Percentiles rank a stretch among this genome's conserved stretches.
These are phyloP conservation scores for Phytophthora chlamydospora DNA, from an alignment of 352 stramenopile genomes.

Conservation along the genomic window DNA sequence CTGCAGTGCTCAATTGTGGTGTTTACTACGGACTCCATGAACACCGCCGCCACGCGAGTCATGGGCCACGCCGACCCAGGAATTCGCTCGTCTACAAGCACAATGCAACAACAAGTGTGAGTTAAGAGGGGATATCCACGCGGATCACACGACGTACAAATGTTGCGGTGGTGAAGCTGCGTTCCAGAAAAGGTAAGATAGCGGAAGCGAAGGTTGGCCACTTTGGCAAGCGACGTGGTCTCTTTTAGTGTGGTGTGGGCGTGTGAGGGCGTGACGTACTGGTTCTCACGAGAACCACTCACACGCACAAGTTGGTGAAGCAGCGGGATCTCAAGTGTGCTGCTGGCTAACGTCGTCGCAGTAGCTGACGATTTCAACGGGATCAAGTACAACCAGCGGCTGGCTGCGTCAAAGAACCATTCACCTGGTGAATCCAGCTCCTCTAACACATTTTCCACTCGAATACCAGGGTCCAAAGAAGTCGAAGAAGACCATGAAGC, in stretches of 20 bases:
- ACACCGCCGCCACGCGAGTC: slow-evolving; percentile 63
- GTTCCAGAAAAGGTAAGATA: slow-evolving; percentile 72
- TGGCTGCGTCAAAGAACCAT: slow-evolving; percentile 69
- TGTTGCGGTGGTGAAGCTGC: slow-evolving; percentile 58
- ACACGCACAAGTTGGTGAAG: slow-evolving; percentile 72
- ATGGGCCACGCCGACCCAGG: slow-evolving; percentile 58
- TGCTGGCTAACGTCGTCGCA: slow-evolving; percentile 27
- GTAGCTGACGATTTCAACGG: slow-evolving; percentile 39
- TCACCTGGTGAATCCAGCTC: slow-evolving; percentile 69
- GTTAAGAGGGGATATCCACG: not conserved
- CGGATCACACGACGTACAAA: slow-evolving; percentile 50
- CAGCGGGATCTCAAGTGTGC: slow-evolving; percentile 56
- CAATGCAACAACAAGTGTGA: not conserved
- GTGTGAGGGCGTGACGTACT: slow-evolving; percentile 46
- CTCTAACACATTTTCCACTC: slow-evolving; percentile 68
- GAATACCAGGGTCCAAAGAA: slow-evolving; percentile 37
- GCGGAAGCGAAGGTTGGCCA: slow-evolving; percentile 56
- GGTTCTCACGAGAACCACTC: slow-evolving; percentile 61
- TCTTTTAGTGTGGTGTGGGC: slow-evolving; percentile 52
- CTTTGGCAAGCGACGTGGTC: slow-evolving; percentile 43
- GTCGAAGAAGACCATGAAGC: slow-evolving; percentile 2
- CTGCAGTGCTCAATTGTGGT: slow-evolving; percentile 59
- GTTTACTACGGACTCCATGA: slow-evolving; percentile 61
- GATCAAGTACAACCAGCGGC: slow-evolving; percentile 63
- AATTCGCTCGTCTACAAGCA: slow-evolving; percentile 42